Base-by-base conservation (phyloP, 2,329 filamentous ascomycete genomes). In the Aureobasidium namibiae region DNA sequence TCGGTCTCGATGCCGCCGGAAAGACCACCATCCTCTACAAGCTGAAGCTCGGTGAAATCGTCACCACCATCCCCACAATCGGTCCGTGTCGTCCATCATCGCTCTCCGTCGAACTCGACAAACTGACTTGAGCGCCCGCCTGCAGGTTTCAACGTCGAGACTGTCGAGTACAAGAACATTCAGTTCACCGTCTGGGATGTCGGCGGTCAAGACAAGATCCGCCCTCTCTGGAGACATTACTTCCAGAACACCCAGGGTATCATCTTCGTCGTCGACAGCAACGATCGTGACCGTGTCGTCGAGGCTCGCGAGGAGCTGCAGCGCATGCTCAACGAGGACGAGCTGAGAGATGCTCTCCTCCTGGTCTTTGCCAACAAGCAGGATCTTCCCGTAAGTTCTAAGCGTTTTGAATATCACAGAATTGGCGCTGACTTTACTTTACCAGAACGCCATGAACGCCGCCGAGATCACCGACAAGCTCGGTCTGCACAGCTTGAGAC, bases 401-500 rank as follows among this genome's bases (percentile, higher is more conserved):
- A 10, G 2, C 21, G 58, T 14, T 9, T n/a, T 39, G 0, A 11
- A 18, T 14, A n/a, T 16, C 1, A n/a, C 23, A 31, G 10, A 18
- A 26, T 21, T 13, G 5, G n/a, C 8, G 26, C 59, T 61, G 42
- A 63, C 49, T 57, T 8, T 33, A 9, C 29, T 8, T 11, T 44
- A 4, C n/a, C 38, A 96, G 92, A 97, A 97, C 75, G 94, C 94
- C 78, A 97, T 97, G 94, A 96, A 95, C 80, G 92, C 94, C 72
- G 92, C 94, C 74, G 94, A 99, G 82, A 97, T 99, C 78, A 99
- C 94, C 78, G 92, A 99, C 82, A 96, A 97, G 87, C 90, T 99
- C 78, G 94, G 94, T 74, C 91, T 99, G 72, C 92, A 97, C 87
- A 95, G 90, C 81, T 83, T 99, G 84, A 90, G 91, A 84, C 90